Conservation (phyloP, 148 eudicot genomes). For the Limonium bicolor region DNA sequence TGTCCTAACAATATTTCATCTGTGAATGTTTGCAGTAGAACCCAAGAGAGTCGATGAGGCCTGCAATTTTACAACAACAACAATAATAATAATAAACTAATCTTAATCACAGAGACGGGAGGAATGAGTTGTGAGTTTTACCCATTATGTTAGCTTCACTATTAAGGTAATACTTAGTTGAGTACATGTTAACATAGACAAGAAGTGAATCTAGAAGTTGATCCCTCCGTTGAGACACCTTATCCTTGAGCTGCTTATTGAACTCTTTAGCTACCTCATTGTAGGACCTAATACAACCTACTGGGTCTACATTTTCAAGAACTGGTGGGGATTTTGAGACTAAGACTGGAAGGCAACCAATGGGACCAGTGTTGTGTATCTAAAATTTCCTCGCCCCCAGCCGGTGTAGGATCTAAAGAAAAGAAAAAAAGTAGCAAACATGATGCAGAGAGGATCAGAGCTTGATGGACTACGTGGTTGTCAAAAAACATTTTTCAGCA, state of each 20-base stretch:
- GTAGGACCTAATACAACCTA: constrained; percentile 10
- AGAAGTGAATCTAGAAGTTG: constrained; percentile 13
- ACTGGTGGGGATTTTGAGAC: constrained; percentile 8
- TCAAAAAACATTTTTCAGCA: too few relatives aligned
- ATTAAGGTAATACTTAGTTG: constrained; percentile 16
- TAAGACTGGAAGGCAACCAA: constrained; percentile 24
- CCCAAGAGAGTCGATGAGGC: constrained; percentile 1
- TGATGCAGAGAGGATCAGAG: background rate
- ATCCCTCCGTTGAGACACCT: constrained; percentile 8
- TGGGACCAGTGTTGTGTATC: constrained; percentile 29
- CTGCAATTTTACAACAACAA: background rate
- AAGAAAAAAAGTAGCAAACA: constrained; percentile 1
- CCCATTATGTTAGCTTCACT: constrained; percentile 11
- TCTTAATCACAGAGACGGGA: background rate
- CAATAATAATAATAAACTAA: background rate
- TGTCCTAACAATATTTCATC: constrained; percentile 4
- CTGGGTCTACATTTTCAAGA: constrained; percentile 6
- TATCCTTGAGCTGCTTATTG: constrained; percentile 17
- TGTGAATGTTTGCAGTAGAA: background rate
- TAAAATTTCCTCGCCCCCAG: constrained; percentile 22
- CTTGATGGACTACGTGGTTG: too few relatives aligned
- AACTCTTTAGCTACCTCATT: constrained; percentile 17
- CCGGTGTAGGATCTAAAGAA: constrained; percentile 16
- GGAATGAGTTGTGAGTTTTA: background rate
- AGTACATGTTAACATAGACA: constrained; percentile 16